Conservation (phyloP, 345 rosid genomes). For the Psidium guajava region DNA sequence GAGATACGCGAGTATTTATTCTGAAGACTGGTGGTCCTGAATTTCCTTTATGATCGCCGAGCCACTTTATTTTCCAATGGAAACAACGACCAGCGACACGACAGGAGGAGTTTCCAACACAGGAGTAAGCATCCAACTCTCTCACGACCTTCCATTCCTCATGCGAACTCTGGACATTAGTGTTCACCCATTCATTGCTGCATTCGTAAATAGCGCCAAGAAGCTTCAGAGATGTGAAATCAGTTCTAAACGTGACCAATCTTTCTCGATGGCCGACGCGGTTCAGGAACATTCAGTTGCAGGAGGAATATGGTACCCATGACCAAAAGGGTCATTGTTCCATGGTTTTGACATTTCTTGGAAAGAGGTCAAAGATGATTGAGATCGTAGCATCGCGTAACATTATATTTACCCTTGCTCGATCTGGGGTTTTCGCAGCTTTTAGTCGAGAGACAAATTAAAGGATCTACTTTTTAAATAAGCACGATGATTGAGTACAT, state of each 20-base stretch:
- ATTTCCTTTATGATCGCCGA: too few species aligned
- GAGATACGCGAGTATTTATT: too few species aligned
- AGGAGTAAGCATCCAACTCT: too few species aligned
- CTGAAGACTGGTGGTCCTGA: too few species aligned
- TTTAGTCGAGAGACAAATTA: conserved; percentile 53
- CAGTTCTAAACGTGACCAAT: conserved; percentile 59
- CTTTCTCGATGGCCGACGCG: conserved; percentile 65
- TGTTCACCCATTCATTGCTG: too few species aligned
- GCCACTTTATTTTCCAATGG: too few species aligned
- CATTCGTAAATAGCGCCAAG: conserved; percentile 64
- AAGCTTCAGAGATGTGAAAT: conserved; percentile 84
- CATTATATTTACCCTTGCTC: conserved; percentile 49
- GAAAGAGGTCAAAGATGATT: conserved; percentile 36
- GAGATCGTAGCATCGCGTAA: conserved; percentile 46
- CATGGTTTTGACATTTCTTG: conserved; percentile 26
- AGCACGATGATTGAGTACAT: conserved; percentile 62
- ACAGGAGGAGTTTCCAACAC: too few species aligned
- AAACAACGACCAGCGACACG: too few species aligned
- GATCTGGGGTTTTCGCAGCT: conserved; percentile 51
- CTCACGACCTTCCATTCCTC: too few species aligned
- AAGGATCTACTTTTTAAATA: conserved; percentile 56
- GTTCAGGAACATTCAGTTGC: conserved; percentile 75
- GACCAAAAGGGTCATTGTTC: conserved; percentile 36
- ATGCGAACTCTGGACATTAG: too few species aligned
- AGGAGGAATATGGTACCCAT: conserved; percentile 42